Conservation (phyloP, 768 basidiomycete species). For the Pleurotus salmoneostramineus region DNA sequence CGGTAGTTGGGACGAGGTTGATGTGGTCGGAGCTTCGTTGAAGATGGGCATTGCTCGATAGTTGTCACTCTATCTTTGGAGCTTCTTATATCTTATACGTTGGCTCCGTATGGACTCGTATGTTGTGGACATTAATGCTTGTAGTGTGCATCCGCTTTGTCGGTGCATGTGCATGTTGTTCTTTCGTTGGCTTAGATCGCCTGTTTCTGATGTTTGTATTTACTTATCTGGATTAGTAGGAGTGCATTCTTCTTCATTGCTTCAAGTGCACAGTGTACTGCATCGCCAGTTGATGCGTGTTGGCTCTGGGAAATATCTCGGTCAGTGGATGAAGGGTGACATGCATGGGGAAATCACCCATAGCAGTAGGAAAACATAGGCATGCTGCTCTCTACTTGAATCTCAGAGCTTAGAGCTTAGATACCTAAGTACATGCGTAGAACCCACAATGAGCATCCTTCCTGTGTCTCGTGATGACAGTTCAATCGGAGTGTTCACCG, state of each 20-base stretch:
- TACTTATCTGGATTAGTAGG: background rate
- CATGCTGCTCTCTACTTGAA: too few relatives aligned
- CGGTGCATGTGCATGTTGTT: background rate
- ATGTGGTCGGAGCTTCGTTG: constrained; percentile 80
- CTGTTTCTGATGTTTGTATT: background rate
- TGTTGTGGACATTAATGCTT: background rate
- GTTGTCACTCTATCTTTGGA: constrained; percentile 10
- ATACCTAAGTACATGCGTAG: too few relatives aligned
- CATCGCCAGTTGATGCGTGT: too few relatives aligned
- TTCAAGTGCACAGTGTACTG: too few relatives aligned
- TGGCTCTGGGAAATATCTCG: too few relatives aligned
- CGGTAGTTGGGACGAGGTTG: constrained; percentile 72
- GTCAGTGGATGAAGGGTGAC: too few relatives aligned
- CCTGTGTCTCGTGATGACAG: too few relatives aligned
- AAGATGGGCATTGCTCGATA: constrained; percentile 81
- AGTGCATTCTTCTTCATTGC: background rate
- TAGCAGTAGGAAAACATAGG: too few relatives aligned
- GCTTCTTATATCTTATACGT: background rate
- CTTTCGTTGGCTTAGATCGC: background rate
- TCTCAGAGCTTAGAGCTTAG: too few relatives aligned
- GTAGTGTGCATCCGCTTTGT: background rate
- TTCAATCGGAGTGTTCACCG: too few relatives aligned
- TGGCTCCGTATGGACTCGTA: background rate
- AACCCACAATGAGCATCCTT: too few relatives aligned
- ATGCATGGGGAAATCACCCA: too few relatives aligned